phyloP scores from a whole-genome alignment of 2,329 filamentous ascomycete genomes.

The Colletotrichum destructivum region DNA sequence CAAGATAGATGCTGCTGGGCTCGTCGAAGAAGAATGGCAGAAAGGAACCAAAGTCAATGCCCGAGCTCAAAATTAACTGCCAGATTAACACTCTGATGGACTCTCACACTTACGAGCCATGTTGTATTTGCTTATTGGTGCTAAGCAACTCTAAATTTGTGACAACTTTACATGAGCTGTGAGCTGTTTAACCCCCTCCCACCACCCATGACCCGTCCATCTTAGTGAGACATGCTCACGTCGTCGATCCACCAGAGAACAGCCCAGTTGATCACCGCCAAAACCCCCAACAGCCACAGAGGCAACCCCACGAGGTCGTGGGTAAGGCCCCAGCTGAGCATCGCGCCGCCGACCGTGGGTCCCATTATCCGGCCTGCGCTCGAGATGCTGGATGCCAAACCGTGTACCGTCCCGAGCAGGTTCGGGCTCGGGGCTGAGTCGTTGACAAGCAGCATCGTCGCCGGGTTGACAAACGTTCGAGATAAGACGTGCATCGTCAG shows the following conservation, averaged over 20 bases:
- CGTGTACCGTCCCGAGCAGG: constrained; percentile 46
- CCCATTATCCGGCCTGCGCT: constrained; percentile 47
- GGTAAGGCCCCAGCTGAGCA: constrained; percentile 46
- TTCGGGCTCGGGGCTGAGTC: constrained; percentile 45
- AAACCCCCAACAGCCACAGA: constrained; percentile 41
- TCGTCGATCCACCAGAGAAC: constrained; percentile 34
- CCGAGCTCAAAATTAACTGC: too few species aligned
- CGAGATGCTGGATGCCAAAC: constrained; percentile 47
- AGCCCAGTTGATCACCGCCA: constrained; percentile 30
- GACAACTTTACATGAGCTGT: too few species aligned
- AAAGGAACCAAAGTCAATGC: too few species aligned
- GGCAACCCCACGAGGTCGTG: constrained; percentile 46
- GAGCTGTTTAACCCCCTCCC: too few species aligned
- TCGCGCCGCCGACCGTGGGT: constrained; percentile 43
- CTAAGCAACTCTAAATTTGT: too few species aligned
- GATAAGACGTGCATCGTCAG: constrained; percentile 45
- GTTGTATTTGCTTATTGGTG: too few species aligned
- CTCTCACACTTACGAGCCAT: too few species aligned
- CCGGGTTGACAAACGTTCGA: constrained; percentile 46
- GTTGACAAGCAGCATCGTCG: constrained; percentile 47
- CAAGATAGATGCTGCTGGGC: too few species aligned
- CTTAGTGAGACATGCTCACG: constrained; percentile 26
- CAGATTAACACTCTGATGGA: too few species aligned
- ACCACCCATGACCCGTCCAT: too few species aligned
- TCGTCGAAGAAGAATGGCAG: too few species aligned